phyloP scores from a whole-genome alignment of 768 basidiomycete species.

The Hypholoma fasciculare region DNA sequence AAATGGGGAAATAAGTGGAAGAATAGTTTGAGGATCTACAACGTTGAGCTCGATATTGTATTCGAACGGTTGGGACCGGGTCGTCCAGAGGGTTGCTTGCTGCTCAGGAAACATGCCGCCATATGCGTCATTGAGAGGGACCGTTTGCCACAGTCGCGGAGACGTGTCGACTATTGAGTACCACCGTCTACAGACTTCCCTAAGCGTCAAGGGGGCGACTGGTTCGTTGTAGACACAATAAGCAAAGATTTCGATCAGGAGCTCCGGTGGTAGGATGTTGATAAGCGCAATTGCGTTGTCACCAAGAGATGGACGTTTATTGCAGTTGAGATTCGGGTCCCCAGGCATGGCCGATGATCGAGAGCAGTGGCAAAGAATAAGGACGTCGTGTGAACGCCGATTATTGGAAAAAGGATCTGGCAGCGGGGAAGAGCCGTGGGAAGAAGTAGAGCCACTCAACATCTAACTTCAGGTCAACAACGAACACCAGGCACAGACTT shows the following conservation, averaged over 20 bases:
- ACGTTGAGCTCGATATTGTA: constrained; percentile 57
- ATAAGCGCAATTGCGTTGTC: constrained; percentile 18
- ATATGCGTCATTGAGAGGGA: constrained; percentile 48
- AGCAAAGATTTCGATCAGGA: constrained; percentile 63
- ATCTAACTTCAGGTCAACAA: not conserved
- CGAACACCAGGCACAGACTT: not conserved
- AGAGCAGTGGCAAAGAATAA: not conserved
- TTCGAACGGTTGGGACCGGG: constrained; percentile 50
- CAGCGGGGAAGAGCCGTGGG: not conserved
- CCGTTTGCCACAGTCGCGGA: constrained; percentile 61
- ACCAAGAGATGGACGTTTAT: not conserved
- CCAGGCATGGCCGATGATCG: not conserved
- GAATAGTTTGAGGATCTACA: constrained; percentile 46
- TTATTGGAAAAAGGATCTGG: not conserved
- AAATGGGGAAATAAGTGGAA: constrained; percentile 66
- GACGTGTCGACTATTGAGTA: constrained; percentile 49
- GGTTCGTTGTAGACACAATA: constrained; percentile 43
- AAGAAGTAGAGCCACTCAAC: constrained; percentile 4
- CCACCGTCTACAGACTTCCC: constrained; percentile 62
- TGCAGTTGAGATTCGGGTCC: not conserved
- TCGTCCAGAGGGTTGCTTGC: constrained; percentile 55
- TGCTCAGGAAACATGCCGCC: constrained; percentile 39
- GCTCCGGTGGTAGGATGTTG: constrained; percentile 52
- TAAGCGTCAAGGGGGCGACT: constrained; percentile 48
- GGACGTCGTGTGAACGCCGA: not conserved